Evolutionary conservation across 2,329 filamentous ascomycete genomes (phyloP), one percentile per base, ranked within the genome.

Genomic region (Cadophora luteo-olivacea): DNA sequence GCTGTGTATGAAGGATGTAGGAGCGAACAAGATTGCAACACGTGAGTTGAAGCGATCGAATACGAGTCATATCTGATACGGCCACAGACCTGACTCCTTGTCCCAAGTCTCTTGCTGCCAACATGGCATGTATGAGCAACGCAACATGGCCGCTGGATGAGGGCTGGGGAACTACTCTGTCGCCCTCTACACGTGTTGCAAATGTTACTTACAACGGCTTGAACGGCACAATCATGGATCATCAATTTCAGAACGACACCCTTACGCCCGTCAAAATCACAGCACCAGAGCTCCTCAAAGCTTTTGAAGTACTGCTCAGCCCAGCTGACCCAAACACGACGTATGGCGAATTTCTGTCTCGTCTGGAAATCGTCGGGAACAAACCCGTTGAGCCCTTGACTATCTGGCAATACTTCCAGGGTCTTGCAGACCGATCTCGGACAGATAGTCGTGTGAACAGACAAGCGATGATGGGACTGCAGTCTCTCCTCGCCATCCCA

Each of bases 341-440:
- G 19, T 64, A 52, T n/a, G 45, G 48, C 0, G 4, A 22, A 2
- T 32, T 38, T n/a, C 48, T 64, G 7, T 5, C 19, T 14, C 45
- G 45, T 19, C 45, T 64, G 5, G 61, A 16, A 2, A 54, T 64
- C 24, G 49, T 36, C 5, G 22, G 4, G 1, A 64, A 64, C 41
- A 64, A 55, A 19, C 61, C 61, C 24, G 61, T 64, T 5, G 49
- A 52, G 8, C 61, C 61, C 14, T 54, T 64, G 45, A 64, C 48
- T 19, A 29, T 64, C 11, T 64, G 61, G 61, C 61, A 64, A 36
- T 64, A 64, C 22, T 64, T 64, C 32, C 45, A 64, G n/a, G 61
- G 61, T 16, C 61, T 64, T 2, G 29, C 29, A 0, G 61, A 64
- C 6, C 19, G 38, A 33, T 49, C 61, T 11, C 14, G 24, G 12